Conservation (phyloP, 2,329 filamentous ascomycete species). For the Rutstroemia sp. region DNA sequence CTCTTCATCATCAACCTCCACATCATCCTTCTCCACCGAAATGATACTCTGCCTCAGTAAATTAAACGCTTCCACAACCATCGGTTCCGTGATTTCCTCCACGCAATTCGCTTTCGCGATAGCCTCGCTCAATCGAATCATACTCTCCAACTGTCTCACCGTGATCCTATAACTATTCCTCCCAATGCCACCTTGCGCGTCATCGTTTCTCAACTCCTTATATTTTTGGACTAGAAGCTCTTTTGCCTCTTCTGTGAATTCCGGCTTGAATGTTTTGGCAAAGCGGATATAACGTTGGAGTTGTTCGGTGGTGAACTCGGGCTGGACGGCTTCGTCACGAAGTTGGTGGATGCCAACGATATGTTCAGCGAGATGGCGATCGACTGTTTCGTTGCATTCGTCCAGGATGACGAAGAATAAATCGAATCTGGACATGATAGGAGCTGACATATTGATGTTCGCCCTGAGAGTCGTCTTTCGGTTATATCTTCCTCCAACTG, state of each 20-base stretch:
- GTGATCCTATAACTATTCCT: slow-evolving; percentile 97
- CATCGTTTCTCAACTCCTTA: slow-evolving; percentile 88
- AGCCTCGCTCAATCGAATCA: slow-evolving; percentile 94
- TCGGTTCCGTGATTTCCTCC: slow-evolving; percentile 74
- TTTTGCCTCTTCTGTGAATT: slow-evolving; percentile 84
- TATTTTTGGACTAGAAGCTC: slow-evolving; percentile 82
- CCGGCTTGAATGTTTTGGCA: slow-evolving; percentile 85
- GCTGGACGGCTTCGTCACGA: slow-evolving; percentile 82
- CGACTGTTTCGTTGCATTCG: slow-evolving; percentile 87
- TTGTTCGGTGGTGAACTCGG: slow-evolving; percentile 93
- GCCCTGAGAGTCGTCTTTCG: slow-evolving; percentile 86
- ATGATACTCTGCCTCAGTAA: slow-evolving; percentile 92
- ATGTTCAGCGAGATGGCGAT: slow-evolving; percentile 86
- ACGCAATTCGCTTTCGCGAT: slow-evolving; percentile 98
- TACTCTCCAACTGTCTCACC: slow-evolving; percentile 87
- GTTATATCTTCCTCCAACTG: slow-evolving; percentile 93
- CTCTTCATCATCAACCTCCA: slow-evolving; percentile 73
- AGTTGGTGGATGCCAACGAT: slow-evolving; percentile 92
- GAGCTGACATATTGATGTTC: slow-evolving; percentile 98
- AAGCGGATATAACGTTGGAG: slow-evolving; percentile 96
- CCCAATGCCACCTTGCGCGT: slow-evolving; percentile 88
- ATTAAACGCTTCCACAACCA: slow-evolving; percentile 89
- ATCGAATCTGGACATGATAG: slow-evolving; percentile 99
- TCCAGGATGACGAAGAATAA: slow-evolving; percentile 97
- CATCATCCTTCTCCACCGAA: slow-evolving; percentile 93